A percentile compares a stretch with the other conserved stretches of the same genome.
phyloP scores from a whole-genome alignment of 805 yeast genomes.

The Candida taoyuanica region DNA sequence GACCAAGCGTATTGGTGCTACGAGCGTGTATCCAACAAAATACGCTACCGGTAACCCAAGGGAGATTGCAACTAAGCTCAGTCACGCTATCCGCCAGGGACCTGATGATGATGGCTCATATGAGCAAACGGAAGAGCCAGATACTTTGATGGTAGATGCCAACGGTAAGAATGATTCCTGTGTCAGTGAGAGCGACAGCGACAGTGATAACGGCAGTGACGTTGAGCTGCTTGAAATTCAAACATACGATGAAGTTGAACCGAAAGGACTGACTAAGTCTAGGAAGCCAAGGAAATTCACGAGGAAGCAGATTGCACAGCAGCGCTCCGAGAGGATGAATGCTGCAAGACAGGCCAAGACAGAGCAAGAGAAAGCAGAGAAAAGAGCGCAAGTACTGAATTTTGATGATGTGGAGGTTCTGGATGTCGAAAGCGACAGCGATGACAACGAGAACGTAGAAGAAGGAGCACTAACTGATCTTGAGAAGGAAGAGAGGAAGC shows the following conservation, averaged over 20 bases:
- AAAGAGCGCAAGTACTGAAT: constrained; percentile 1
- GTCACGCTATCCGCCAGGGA: no score
- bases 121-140: no score
- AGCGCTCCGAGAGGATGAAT: no score
- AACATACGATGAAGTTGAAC: not conserved
- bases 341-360: not conserved
- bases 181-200: not conserved
- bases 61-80: no score
- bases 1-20: no score
- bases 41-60: no score
- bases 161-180: no score
- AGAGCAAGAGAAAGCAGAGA: not conserved
- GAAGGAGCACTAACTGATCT: constrained; percentile 7
- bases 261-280: no score
- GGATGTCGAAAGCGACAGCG: constrained; percentile 16
- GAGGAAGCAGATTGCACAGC: not conserved
- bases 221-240: constrained; percentile 5
- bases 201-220: constrained; percentile 3
- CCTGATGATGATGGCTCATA: no score
- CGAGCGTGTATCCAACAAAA: no score
- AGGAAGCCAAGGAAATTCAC: not conserved
- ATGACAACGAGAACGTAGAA: constrained; percentile 16
- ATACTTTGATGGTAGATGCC: no score
- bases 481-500: constrained; percentile 12
- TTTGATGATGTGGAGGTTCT: constrained; percentile 11